Evolutionary conservation across 2,329 filamentous ascomycete genomes (phyloP), one percentile per base, ranked within the genome.

Genomic region (Aspergillus sp.): DNA sequence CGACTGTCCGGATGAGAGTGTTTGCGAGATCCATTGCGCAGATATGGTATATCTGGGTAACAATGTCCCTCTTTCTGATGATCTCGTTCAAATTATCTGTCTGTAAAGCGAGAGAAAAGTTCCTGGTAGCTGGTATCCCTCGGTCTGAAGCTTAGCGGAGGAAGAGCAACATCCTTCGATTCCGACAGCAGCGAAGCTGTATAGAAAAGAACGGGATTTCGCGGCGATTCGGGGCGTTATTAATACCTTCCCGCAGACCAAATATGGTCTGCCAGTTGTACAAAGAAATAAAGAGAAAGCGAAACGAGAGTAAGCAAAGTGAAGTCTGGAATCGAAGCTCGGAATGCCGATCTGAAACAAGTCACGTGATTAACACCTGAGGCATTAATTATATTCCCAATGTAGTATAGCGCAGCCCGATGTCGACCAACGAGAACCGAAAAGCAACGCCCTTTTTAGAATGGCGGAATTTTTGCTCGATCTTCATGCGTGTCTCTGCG

Each of bases 1-100:
- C 85, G 35, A 90, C 87, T 46, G 85, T 93, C 69, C 90, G 88
- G 61, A 97, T 83, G 55, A 97, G 83, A 37, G 85, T 84, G 66
- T 90, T 82, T 47, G 83, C 82, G 55, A 84, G 77, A 67, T 86
- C 81, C 74, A 85, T 82, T 50, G 63, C 51, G 49, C 39, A 13
- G 27, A 38, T 41, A 7, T 42, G 17, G 19, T 25, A 4, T 19
- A 30, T 27, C 15, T 12, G 30, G 44, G 43, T 27, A 7, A 17
- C 39, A 20, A 4, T 19, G 9, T n/a, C 25, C 4, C 12, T 9
- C 10, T 30, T 4, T 12, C 10, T 5, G 25, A 30, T 30, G 25
- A 5, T 12, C 25, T 12, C 25, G 10, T 30, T 30, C 10, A 30
- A 30, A 4, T 3, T 9, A n/a, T 35, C 33, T 17, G n/a, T 35